These are phyloP conservation scores for Chaetomiaceae sp. DNA, from an alignment of 2,329 filamentous ascomycete species.

Conservation along the genomic window DNA sequence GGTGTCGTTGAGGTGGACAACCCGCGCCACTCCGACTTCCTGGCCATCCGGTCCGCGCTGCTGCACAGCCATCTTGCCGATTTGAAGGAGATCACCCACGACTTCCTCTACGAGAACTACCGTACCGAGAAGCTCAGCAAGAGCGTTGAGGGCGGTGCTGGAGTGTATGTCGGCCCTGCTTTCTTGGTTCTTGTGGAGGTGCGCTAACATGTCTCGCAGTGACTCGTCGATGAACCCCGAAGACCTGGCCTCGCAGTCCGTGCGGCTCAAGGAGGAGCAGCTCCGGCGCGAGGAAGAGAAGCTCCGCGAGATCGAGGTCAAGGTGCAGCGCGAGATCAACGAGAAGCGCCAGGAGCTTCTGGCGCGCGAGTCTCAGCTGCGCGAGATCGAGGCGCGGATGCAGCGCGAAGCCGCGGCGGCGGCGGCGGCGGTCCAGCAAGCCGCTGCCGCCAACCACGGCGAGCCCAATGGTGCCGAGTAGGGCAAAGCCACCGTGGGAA, in stretches of 20 bases:
- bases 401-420: constrained; percentile 55
- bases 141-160: constrained; percentile 87
- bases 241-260: constrained; percentile 91
- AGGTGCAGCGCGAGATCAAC: constrained; percentile 99
- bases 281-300: constrained; percentile 99
- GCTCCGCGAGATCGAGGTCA: constrained; percentile 97
- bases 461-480: constrained; percentile 51
- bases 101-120: constrained; percentile 99
- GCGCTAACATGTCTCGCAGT: constrained; percentile 36
- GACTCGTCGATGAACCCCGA: constrained; percentile 96
- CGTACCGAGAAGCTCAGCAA: constrained; percentile 99
- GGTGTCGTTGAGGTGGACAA: constrained; percentile 99
- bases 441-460: constrained; percentile 25
- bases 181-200: background rate
- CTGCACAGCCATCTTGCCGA: constrained; percentile 97
- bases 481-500: background rate
- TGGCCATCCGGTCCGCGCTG: constrained; percentile 92
- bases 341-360: constrained; percentile 98
- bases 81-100: constrained; percentile 98
- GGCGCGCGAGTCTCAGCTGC: constrained; percentile 95
- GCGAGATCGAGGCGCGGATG: constrained; percentile 98
- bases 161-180: constrained; percentile 60
- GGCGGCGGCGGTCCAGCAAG: constrained; percentile 34
- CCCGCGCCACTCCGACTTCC: constrained; percentile 96
- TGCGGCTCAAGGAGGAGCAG: constrained; percentile 99